Percentiles rank a stretch among this genome's conserved stretches.
Evolutionary conservation across 73 alveolate species (phyloP).

Genomic region (Paramecium tetraurelia): DNA sequence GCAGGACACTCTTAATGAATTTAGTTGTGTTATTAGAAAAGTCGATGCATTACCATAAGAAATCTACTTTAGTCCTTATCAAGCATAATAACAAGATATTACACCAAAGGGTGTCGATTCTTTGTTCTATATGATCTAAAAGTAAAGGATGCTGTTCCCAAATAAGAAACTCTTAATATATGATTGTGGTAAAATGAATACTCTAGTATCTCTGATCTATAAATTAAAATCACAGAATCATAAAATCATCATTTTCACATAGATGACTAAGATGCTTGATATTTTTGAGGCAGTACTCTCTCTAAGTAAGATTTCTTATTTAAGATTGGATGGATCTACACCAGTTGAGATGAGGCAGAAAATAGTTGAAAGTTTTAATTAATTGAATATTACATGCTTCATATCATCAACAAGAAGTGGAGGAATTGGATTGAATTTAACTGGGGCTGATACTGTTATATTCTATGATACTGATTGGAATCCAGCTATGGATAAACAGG

Average conservation of each 20-base stretch:
- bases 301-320: conserved; percentile 94
- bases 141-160: conserved; percentile 78
- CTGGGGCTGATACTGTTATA: conserved; percentile 99
- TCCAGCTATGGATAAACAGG: conserved; percentile 99
- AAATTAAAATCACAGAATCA: conserved; percentile 81
- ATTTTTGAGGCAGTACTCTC: conserved; percentile 95
- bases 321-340: conserved; percentile 98
- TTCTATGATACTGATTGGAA: conserved; percentile 99
- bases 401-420: conserved; percentile 99
- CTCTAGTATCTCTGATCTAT: conserved; percentile 79
- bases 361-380: conserved; percentile 93
- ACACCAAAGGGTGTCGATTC: not conserved
- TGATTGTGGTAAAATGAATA: conserved; percentile 98
- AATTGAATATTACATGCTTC: conserved; percentile 95
- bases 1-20: conserved; percentile 1
- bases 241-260: conserved; percentile 83
- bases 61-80: not conserved
- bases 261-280: conserved; percentile 99
- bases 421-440: conserved; percentile 98
- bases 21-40: conserved; percentile 28
- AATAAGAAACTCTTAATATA: conserved; percentile 95
- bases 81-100: not conserved
- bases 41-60: conserved; percentile 9
- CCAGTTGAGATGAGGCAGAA: conserved; percentile 96
- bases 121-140: not conserved